A percentile compares a stretch with the other conserved stretches of the same genome.
Evolutionary conservation across 495 filamentous ascomycete species (phyloP).

Genomic region (Penicillium turbatum): DNA sequence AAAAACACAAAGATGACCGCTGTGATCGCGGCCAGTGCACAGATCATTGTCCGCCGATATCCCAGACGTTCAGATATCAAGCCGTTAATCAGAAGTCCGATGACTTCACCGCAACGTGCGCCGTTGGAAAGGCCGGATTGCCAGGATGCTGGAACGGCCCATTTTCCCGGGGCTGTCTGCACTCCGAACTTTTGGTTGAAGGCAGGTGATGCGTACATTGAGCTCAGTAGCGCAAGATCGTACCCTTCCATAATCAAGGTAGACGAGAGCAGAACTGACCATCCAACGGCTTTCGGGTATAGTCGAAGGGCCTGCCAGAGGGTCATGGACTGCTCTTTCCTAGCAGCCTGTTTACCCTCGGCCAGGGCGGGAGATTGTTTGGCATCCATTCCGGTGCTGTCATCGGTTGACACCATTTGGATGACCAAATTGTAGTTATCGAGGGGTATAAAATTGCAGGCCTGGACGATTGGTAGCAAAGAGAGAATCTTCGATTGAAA

Average conservation of each 20-base stretch:
- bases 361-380: conserved; percentile 2
- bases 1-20: conserved; percentile 65
- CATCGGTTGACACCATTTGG: neutral
- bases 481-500: neutral
- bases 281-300: conserved; percentile 46
- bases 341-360: conserved; percentile 12
- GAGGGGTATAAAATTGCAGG: neutral
- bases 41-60: conserved; percentile 59
- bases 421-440: neutral
- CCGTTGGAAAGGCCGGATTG: conserved; percentile 64
- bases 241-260: conserved; percentile 51
- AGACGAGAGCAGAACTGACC: conserved; percentile 42
- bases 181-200: conserved; percentile 40
- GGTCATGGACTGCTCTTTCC: conserved; percentile 26
- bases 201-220: conserved; percentile 31
- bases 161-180: conserved; percentile 26
- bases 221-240: conserved; percentile 40
- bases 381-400: neutral
- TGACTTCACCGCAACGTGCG: conserved; percentile 54
- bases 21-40: conserved; percentile 50
- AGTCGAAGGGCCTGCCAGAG: conserved; percentile 29
- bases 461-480: neutral
- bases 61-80: conserved; percentile 61
- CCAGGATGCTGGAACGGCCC: conserved; percentile 50
- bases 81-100: conserved; percentile 65